A percentile compares a stretch with the other conserved stretches of the same genome.
Evolutionary conservation across 768 basidiomycete genomes (phyloP).

Genomic region (Strobilomyces confusus): DNA sequence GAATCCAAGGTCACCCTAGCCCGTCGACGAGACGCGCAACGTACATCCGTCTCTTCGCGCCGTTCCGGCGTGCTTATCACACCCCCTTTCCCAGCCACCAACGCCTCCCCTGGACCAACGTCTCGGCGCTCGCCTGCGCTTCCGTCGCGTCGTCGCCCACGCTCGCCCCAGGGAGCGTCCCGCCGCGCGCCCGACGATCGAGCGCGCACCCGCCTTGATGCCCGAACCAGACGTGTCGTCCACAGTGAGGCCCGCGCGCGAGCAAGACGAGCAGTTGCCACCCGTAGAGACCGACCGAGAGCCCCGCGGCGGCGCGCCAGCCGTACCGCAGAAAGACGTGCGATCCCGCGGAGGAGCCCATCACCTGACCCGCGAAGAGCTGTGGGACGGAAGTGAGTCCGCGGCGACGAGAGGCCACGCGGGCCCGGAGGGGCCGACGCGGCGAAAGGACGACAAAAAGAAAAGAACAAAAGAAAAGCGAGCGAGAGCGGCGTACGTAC

Average conservation of each 20-base stretch:
- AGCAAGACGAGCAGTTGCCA: slow-evolving; percentile 35
- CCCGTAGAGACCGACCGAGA: slow-evolving; percentile 34
- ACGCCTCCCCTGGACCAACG: slow-evolving; percentile 1
- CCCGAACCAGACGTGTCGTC: slow-evolving; percentile 50
- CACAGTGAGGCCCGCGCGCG: slow-evolving; percentile 36
- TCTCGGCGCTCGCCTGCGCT: slow-evolving; percentile 1
- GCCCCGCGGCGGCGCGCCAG: slow-evolving; percentile 32
- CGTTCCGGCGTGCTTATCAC: neutral
- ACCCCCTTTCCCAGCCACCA: slow-evolving; percentile 4
- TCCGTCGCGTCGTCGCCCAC: neutral
- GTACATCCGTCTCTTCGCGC: neutral
- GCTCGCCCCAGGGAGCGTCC: neutral
- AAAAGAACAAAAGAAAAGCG: no score
- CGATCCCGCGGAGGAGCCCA: slow-evolving; percentile 41
- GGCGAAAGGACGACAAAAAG: neutral
- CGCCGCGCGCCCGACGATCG: neutral
- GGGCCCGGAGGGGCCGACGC: neutral
- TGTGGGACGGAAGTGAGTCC: neutral
- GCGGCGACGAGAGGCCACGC: neutral
- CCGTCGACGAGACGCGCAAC: no score
- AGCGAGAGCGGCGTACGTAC: slow-evolving; percentile 12
- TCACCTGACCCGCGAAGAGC: slow-evolving; percentile 38
- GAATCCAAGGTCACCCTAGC: no score
- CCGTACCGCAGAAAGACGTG: slow-evolving; percentile 40
- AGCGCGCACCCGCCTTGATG: slow-evolving; percentile 50